phyloP scores from a whole-genome alignment of 345 rosid species.

The Dipteronia dyeriana region DNA sequence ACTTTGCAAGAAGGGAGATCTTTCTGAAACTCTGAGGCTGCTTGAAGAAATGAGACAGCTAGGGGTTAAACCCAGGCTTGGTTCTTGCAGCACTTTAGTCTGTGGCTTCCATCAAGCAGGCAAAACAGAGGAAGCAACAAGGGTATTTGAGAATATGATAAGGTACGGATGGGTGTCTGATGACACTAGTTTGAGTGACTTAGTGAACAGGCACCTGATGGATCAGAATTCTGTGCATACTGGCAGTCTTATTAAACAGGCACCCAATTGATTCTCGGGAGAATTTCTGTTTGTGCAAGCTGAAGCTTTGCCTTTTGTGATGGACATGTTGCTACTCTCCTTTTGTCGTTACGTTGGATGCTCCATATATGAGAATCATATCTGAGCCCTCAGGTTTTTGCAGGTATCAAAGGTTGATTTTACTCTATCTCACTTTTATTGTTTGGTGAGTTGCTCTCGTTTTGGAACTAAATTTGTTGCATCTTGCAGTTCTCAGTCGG shows the following conservation, averaged over 20 bases:
- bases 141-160: constrained; percentile 6
- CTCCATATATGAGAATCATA: neutral
- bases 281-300: neutral
- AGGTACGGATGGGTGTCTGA: constrained; percentile 8
- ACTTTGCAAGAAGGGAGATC: constrained; percentile 16
- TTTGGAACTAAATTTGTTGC: neutral
- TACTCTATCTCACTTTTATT: neutral
- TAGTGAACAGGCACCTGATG: neutral
- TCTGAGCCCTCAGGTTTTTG: neutral
- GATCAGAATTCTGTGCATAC: constrained; percentile 2
- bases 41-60: constrained; percentile 11
- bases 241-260: neutral
- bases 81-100: neutral
- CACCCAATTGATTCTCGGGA: neutral
- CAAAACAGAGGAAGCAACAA: constrained; percentile 10
- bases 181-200: neutral
- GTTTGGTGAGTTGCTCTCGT: neutral
- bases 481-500: neutral
- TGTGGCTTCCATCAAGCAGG: constrained; percentile 11
- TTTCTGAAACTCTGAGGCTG: constrained; percentile 2
- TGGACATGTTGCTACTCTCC: neutral
- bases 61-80: constrained; percentile 1
- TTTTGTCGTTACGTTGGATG: neutral
- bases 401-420: neutral
- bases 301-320: neutral